Evolutionary conservation across 2,329 filamentous ascomycete genomes (phyloP).

Genomic region (Metarhizium robertsii): DNA sequence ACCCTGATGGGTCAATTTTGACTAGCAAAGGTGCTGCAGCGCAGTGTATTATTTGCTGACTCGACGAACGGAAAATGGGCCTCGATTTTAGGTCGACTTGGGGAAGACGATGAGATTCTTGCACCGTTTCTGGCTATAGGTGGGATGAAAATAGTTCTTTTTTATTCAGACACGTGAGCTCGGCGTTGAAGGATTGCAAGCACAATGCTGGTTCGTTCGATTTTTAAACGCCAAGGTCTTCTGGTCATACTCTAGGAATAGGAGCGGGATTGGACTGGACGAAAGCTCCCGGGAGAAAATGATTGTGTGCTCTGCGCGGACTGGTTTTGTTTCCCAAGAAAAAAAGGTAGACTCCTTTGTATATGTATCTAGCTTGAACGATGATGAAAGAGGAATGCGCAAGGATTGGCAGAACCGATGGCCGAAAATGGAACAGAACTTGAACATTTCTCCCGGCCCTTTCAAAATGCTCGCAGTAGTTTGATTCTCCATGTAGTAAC

Average conservation of each 20-base stretch:
- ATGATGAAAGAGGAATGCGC: not conserved
- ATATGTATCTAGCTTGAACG: not conserved
- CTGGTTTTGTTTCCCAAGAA: too few species aligned
- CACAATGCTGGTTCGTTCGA: not conserved
- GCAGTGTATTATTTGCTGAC: not conserved
- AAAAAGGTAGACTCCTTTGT: not conserved
- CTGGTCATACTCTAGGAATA: not conserved
- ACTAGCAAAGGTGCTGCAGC: not conserved
- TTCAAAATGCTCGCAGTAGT: too few species aligned
- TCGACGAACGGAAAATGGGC: not conserved
- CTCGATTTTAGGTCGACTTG: not conserved
- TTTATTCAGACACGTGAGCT: not conserved
- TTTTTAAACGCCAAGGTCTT: not conserved
- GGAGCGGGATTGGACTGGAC: not conserved
- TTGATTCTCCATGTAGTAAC: too few species aligned
- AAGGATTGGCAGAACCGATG: too few species aligned
- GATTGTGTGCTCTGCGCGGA: too few species aligned
- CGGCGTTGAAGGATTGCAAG: conserved; percentile 1
- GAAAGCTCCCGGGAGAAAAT: not conserved
- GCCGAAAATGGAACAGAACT: too few species aligned
- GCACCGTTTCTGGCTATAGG: not conserved
- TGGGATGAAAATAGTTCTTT: not conserved
- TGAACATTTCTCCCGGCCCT: too few species aligned
- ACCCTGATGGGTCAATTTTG: not conserved
- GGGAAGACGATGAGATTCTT: not conserved